Conservation (phyloP, 495 filamentous ascomycete genomes). For the Hypoxylon cercidicola region DNA sequence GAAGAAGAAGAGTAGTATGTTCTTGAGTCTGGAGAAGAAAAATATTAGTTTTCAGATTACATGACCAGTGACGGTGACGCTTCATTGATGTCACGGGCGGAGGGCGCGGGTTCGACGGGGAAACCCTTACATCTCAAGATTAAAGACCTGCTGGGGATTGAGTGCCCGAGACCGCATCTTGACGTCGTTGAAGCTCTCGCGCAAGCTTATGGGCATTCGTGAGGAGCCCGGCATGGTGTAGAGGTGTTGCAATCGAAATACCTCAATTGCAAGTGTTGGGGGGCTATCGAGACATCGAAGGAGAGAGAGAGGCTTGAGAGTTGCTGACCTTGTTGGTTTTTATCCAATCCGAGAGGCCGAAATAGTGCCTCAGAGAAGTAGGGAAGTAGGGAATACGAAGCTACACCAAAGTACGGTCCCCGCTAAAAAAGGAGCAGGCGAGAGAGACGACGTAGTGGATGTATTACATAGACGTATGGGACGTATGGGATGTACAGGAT, state of each 20-base stretch:
- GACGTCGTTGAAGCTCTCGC: constrained; percentile 67
- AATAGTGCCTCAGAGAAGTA: background rate
- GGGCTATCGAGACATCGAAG: constrained; percentile 14
- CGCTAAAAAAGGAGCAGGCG: constrained; percentile 27
- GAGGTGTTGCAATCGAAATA: constrained; percentile 24
- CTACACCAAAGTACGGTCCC: constrained; percentile 16
- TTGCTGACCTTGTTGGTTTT: constrained; percentile 9
- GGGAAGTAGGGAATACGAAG: constrained; percentile 4
- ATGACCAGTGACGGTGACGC: constrained; percentile 7
- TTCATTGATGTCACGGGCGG: background rate
- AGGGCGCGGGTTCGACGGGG: constrained; percentile 3
- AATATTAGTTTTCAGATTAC: constrained; percentile 15
- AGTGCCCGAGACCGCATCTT: constrained; percentile 62
- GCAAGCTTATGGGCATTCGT: constrained; percentile 73
- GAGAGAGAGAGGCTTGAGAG: background rate
- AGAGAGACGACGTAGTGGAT: background rate
- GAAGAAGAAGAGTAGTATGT: constrained; percentile 91
- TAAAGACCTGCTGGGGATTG: constrained; percentile 70
- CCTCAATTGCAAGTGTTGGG: constrained; percentile 33
- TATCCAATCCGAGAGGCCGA: background rate
- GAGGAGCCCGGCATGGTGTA: constrained; percentile 69
- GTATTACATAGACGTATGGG: background rate
- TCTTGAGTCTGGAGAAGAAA: constrained; percentile 71
- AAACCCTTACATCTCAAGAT: constrained; percentile 80
- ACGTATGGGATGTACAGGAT: background rate